phyloP scores from a whole-genome alignment of 2,329 filamentous ascomycete genomes.

The Hawksworthiomyces lignivorus region DNA sequence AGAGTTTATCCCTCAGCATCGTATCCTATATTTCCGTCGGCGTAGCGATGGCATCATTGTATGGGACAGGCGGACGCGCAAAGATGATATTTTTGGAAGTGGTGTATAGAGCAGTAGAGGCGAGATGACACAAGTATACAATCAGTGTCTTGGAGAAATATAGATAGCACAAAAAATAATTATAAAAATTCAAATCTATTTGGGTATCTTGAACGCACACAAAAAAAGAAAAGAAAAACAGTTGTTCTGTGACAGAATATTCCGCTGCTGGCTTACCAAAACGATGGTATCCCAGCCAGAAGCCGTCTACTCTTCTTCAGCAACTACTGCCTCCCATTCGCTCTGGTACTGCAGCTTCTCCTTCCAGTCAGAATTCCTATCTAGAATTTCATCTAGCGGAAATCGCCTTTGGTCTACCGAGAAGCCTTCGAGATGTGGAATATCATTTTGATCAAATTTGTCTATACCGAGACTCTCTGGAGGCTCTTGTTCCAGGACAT shows the following conservation, averaged over 20 bases:
- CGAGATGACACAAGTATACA: background rate
- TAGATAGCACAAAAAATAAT: background rate
- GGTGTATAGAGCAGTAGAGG: slow-evolving; percentile 18
- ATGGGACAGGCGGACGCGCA: slow-evolving; percentile 48
- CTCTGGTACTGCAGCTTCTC: slow-evolving; percentile 26
- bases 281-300: no score
- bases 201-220: background rate
- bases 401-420: no score
- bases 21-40: slow-evolving; percentile 54
- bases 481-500: slow-evolving; percentile 31
- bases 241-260: no score
- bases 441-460: slow-evolving; percentile 9
- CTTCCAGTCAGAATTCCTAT: slow-evolving; percentile 32
- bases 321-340: slow-evolving; percentile 33
- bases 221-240: background rate
- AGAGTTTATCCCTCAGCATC: slow-evolving; percentile 59
- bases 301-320: background rate
- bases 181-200: background rate
- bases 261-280: no score
- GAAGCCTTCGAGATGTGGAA: slow-evolving; percentile 9
- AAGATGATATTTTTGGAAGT: slow-evolving; percentile 50
- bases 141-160: no score
- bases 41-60: slow-evolving; percentile 42
- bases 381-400: slow-evolving; percentile 29
- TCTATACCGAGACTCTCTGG: slow-evolving; percentile 18